Conservation (phyloP, 2,329 filamentous ascomycete genomes). For the Trichoderma gracile region DNA sequence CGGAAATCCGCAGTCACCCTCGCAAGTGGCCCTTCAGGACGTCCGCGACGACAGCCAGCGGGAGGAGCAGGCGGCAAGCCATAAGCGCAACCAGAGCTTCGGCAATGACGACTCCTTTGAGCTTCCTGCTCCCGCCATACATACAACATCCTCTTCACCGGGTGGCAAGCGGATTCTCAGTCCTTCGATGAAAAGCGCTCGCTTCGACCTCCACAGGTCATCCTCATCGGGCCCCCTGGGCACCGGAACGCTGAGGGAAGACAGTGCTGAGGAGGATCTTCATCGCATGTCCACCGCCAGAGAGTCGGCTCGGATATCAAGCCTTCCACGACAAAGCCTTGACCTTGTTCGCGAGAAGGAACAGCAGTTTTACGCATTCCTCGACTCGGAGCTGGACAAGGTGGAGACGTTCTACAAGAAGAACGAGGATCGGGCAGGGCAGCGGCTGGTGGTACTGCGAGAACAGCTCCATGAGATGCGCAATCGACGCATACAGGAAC, state of each 20-base stretch:
- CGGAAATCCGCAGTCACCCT: constrained; percentile 33
- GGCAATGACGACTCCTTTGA: constrained; percentile 45
- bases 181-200: constrained; percentile 20
- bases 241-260: constrained; percentile 25
- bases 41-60: background rate
- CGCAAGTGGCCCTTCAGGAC: background rate
- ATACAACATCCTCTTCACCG: constrained; percentile 35
- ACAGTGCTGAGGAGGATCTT: constrained; percentile 29
- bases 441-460: constrained; percentile 68
- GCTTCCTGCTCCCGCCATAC: constrained; percentile 56
- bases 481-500: constrained; percentile 74
- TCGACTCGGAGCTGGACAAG: constrained; percentile 84
- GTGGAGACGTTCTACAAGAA: constrained; percentile 85
- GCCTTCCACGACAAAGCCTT: constrained; percentile 39
- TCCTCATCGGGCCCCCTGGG: constrained; percentile 7
- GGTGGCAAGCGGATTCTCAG: constrained; percentile 29
- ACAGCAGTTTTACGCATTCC: constrained; percentile 81
- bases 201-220: constrained; percentile 7
- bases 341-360: constrained; percentile 71
- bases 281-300: constrained; percentile 40
- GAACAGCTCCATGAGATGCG: constrained; percentile 93
- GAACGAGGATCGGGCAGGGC: constrained; percentile 83
- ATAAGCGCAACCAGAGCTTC: background rate
- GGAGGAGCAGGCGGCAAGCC: background rate
- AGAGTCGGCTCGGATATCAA: constrained; percentile 14